Base-by-base conservation (phyloP, 257 asterid genomes). In the Jacaranda mimosifolia region DNA sequence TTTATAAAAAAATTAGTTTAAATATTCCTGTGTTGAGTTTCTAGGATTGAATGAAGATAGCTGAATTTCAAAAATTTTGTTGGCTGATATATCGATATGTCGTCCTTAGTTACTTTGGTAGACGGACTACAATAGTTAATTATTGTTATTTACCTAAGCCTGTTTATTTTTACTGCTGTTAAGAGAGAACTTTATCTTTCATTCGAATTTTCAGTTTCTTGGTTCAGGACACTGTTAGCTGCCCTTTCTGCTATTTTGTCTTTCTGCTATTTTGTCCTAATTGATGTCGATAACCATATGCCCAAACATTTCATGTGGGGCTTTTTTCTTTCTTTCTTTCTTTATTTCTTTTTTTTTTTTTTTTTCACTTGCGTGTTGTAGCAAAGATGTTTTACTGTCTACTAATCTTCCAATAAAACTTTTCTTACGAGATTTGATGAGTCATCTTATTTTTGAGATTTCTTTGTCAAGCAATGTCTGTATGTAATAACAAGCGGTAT, bases 71-170 rank as follows among this genome's bases (percentile, higher is more conserved):
- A 36, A 35, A 36, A 51, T 52, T 11, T 49, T 35, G 58, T 74
- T 80, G 74, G 38, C 38, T 68, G 53, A 42, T 46, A 13, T 21
- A 1, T 58, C 39, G 43, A 59, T 51, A n/a, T 11, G 2, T 19
- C 15, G 39, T 19, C n/a, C n/a, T 38, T 51, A n/a, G 40, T 68
- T 64, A 40, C 74, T 60, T 80, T 51, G 12, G n/a, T 73, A 53
- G 0, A 19, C 49, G 39, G 57, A 42, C 60, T 17, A 18, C 57
- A 59, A 43, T 56, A 39, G 63, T n/a, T 78, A 17, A 39, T 14
- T 10, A 32, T 66, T 66, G 45, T 15, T 15, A 48, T 51, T 59
- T 10, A 39, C 68, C 35, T 63, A 15, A 3, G 10, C 3, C 18
- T 12, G 42, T 38, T 75, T 21, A 53, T 70, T 69, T 69, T 60